Conservation (phyloP, 148 eudicot species). For the Bassia scoparia region DNA sequence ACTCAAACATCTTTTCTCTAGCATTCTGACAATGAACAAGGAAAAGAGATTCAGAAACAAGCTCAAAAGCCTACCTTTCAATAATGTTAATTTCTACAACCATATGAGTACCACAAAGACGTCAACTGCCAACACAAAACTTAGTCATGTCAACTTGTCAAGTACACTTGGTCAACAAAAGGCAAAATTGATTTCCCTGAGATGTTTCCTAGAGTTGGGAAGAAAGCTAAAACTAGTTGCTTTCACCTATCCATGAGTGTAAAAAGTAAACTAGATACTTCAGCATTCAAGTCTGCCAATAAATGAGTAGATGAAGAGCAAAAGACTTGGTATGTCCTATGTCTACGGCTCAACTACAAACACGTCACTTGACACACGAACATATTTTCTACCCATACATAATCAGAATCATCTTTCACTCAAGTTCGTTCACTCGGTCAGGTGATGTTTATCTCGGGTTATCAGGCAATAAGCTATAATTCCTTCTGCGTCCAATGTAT, state of each 20-base stretch:
- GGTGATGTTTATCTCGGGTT: not conserved
- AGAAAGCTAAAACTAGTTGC: not conserved
- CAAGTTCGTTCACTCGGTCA: not conserved
- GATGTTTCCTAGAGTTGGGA: not conserved
- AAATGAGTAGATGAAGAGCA: not conserved
- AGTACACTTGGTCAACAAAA: not conserved
- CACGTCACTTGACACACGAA: not conserved
- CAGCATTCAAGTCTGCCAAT: not conserved
- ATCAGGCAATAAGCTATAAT: not conserved
- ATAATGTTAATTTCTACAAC: not conserved
- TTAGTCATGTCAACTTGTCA: no score
- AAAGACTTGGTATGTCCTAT: not conserved
- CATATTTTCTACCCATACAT: not conserved
- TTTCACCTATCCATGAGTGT: not conserved
- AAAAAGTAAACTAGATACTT: not conserved
- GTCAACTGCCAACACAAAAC: not conserved
- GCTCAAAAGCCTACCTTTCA: not conserved
- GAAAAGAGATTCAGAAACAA: not conserved
- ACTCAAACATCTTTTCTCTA: conserved; percentile 86
- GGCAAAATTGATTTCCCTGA: not conserved
- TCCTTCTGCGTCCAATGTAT: not conserved
- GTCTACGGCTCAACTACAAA: not conserved
- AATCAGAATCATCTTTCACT: not conserved
- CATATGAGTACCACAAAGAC: not conserved
- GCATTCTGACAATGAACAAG: conserved; percentile 50